A percentile compares a stretch with the other conserved stretches of the same genome.
Evolutionary conservation across 2,329 filamentous ascomycete genomes (phyloP).

Genomic region (Fusarium penzigii): DNA sequence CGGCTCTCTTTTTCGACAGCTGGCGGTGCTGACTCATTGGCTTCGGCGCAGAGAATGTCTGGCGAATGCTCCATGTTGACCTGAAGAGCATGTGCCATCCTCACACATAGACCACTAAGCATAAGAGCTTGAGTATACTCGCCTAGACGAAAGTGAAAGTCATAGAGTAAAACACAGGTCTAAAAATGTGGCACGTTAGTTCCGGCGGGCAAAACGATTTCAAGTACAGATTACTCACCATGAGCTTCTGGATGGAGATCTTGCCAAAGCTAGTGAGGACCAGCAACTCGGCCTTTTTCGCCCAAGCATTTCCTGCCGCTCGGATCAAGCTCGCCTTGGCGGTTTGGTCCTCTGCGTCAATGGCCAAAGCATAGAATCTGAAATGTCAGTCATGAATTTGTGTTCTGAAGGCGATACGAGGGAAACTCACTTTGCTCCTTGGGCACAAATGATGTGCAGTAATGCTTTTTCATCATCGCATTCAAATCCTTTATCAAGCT

Average conservation of each 20-base stretch:
- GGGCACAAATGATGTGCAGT: constrained; percentile 40
- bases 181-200: constrained; percentile 11
- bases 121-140: constrained; percentile 43
- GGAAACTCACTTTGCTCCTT: constrained; percentile 38
- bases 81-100: constrained; percentile 44
- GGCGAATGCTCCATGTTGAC: constrained; percentile 40
- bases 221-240: constrained; percentile 29
- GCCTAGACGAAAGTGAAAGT: constrained; percentile 42
- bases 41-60: constrained; percentile 40
- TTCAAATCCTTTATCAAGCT: constrained; percentile 38
- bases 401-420: not conserved
- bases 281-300: constrained; percentile 38
- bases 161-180: constrained; percentile 41
- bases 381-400: constrained; percentile 6
- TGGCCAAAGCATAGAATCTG: constrained; percentile 37
- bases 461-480: constrained; percentile 39
- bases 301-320: constrained; percentile 40
- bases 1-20: constrained; percentile 41
- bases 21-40: constrained; percentile 32
- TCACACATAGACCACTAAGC: constrained; percentile 42
- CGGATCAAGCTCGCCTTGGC: constrained; percentile 32
- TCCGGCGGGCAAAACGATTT: not conserved
- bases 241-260: constrained; percentile 40
- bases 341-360: constrained; percentile 33
- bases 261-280: constrained; percentile 41